Evolutionary conservation across 495 filamentous ascomycete species (phyloP).

Genomic region (Cryomyces antarcticus): DNA sequence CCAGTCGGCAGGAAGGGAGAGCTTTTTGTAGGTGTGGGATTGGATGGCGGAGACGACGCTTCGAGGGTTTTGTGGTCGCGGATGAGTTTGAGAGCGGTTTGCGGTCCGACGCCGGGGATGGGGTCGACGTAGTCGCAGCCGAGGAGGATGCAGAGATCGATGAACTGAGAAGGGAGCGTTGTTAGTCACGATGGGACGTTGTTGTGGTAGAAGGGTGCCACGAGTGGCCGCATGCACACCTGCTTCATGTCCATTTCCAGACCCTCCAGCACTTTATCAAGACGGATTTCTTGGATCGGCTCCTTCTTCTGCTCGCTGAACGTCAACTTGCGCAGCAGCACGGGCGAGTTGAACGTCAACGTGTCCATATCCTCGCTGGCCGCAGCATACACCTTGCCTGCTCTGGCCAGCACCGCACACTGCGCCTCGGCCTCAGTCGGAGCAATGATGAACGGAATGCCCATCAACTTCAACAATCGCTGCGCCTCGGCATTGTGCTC

Average conservation of each 20-base stretch:
- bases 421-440: conserved; percentile 96
- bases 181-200: too few species aligned
- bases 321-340: conserved; percentile 80
- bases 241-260: conserved; percentile 71
- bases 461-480: conserved; percentile 77
- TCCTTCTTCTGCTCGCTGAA: conserved; percentile 95
- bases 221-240: conserved; percentile 21
- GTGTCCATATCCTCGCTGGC: conserved; percentile 99
- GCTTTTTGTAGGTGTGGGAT: conserved; percentile 56
- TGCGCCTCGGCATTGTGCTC: conserved; percentile 96
- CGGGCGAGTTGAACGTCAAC: conserved; percentile 79
- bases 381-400: conserved; percentile 89
- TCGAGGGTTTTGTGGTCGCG: conserved; percentile 75
- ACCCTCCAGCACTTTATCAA: conserved; percentile 65
- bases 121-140: conserved; percentile 97
- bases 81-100: conserved; percentile 80
- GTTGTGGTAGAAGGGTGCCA: too few species aligned
- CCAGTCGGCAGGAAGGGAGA: conserved; percentile 76
- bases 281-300: conserved; percentile 85
- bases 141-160: conserved; percentile 93
- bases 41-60: conserved; percentile 58
- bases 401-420: conserved; percentile 75
- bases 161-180: conserved; percentile 37
- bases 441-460: conserved; percentile 82
- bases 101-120: conserved; percentile 80